These are phyloP conservation scores for Goffeauzyma gilvescens DNA, from an alignment of 768 basidiomycete genomes.

Conservation along the genomic window DNA sequence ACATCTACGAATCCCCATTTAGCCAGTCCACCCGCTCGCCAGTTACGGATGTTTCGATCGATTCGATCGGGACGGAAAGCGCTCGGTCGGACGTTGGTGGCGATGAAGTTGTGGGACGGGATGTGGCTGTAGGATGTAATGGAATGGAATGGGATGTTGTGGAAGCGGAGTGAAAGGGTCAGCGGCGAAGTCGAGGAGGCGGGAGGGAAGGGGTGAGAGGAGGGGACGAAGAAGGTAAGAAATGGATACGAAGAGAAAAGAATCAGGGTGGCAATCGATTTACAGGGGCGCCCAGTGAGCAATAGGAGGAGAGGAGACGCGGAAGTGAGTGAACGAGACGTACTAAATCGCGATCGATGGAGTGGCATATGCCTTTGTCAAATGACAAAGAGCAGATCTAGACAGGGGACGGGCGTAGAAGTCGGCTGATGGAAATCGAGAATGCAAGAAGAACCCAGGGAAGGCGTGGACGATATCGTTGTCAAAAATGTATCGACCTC, in stretches of 20 bases:
- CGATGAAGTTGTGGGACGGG: conserved; percentile 22
- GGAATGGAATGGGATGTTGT: not conserved
- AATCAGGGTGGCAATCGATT: not conserved
- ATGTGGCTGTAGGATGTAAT: conserved; percentile 25
- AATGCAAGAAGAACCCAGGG: not conserved
- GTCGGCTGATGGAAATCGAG: not conserved
- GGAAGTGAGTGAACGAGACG: not conserved
- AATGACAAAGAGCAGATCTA: conserved; percentile 21
- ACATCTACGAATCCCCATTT: conserved; percentile 9
- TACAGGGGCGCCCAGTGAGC: not conserved
- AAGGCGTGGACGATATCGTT: not conserved
- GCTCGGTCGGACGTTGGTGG: conserved; percentile 17
- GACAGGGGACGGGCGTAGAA: conserved; percentile 30
- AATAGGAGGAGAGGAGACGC: not conserved
- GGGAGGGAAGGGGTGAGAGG: not conserved
- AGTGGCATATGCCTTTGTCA: conserved; percentile 22
- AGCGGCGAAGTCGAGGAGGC: too few species aligned
- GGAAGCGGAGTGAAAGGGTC: too few species aligned
- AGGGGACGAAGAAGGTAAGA: not conserved
- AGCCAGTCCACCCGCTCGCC: conserved; percentile 20
- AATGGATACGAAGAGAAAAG: not conserved
- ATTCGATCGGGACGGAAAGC: conserved; percentile 18
- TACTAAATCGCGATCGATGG: conserved; percentile 26
- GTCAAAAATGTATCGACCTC: too few species aligned
- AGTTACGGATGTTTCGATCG: conserved; percentile 20